Base-by-base conservation (phyloP, 2,329 filamentous ascomycete species). In the Gaeumannomyces tritici region DNA sequence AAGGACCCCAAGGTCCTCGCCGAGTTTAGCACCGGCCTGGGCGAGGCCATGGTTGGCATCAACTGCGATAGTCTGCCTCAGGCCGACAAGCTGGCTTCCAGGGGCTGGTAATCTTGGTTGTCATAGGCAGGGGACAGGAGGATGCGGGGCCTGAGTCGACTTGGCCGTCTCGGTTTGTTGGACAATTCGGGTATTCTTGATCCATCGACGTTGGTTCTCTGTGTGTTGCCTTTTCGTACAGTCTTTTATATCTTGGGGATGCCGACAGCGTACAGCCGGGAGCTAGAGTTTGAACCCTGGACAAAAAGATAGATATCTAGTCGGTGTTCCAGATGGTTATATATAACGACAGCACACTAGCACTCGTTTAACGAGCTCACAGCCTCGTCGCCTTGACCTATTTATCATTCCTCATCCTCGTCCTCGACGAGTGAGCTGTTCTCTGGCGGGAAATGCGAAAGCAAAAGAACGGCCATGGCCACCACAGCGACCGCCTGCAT, bases 21-120 rank as follows among this genome's bases (percentile, higher is more conserved):
- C 6, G 89, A 96, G 77, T 89, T 93, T 64, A 93, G 89, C 77
- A 86, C 88, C 72, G 91, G 93, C 63, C 79, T 98, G 31, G 95
- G 95, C n/a, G 93, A 96, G 83, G 92, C 95, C 51, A 99, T 98
- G 91, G 93, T 97, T 13, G 95, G 95, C 29, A 91, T 98, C 72
- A 97, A 93, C 77, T 90, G 90, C 67, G 84, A 85, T 65, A 84
- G 82, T 68, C 89, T 98, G 88, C 81, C 82, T 65, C 84, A 90
- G 62, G 82, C 83, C 64, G 89, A 96, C 76, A 96, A 90, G 83
- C 79, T 97, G 76, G 89, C 93, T 33, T 87, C 86, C 64, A 81
- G 93, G 64, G 93, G 93, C 12, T 96, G 91, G 91, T 97, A 84
- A 73, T n/a, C 57, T 8, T 42, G 11, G 24, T 42, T 8, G 7